Base-by-base conservation (phyloP, 345 rosid genomes). In the Citrus trifoliata region DNA sequence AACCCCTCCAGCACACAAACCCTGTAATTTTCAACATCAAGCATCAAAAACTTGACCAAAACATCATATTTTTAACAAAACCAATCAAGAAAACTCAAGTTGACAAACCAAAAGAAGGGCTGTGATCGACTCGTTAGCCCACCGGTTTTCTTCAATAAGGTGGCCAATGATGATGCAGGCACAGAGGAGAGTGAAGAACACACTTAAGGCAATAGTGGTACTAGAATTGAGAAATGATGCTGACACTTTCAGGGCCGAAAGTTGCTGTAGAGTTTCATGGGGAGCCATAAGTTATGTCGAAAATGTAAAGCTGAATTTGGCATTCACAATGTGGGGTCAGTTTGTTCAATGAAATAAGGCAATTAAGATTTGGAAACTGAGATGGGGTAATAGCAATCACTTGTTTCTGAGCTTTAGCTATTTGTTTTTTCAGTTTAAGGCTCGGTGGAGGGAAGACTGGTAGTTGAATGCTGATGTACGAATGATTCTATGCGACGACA, bases 41-140 rank as follows among this genome's bases (percentile, higher is more conserved):
- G 60, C 2, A 28, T 59, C 28, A 66, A 27, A 10, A 6, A n/a
- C 6, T 65, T 40, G 25, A 74, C 38, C 59, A 63, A 42, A 58
- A n/a, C 10, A 38, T 24, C 55, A 19, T 59, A 6, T 35, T 37
- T 2, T 73, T 19, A 18, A 32, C 21, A 6, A 38, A 76, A 75
- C 16, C 42, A n/a, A 84, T 22, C 62, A 67, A 79, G 69, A 74
- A 63, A 27, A 61, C 13, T 25, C 38, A 35, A n/a, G 27, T 35
- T 8, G 35, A 67, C 82, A 9, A 69, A 89, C 95, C 92, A 88
- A 59, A 73, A 90, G 56, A 64, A 92, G 92, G 5, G 93, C 92
- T 12, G 90, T 83, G 79, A 87, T 90, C n/a, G 93, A 90, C 70
- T 89, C 90, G 71, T 92, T 92, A 28, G 92, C 92, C 96, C 96